These are phyloP conservation scores for Cenchrus americanus DNA, from an alignment of 176 grass and related monocot species.

Conservation along the genomic window DNA sequence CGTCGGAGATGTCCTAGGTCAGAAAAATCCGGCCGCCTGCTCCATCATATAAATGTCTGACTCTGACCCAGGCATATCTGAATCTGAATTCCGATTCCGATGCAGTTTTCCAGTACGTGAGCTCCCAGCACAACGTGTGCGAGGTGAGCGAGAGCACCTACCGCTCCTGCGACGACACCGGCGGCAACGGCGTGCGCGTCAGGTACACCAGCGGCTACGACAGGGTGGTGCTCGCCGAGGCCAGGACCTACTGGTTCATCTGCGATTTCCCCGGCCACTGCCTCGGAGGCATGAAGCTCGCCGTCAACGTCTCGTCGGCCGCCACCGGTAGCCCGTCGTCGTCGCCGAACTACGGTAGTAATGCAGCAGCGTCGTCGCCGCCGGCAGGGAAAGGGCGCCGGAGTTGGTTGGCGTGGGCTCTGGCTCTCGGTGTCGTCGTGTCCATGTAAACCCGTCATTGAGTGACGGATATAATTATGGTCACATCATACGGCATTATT, in stretches of 20 bases:
- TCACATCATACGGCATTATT: too few relatives aligned
- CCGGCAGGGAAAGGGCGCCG: background rate
- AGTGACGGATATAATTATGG: too few relatives aligned
- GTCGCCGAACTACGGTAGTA: background rate
- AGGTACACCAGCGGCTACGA: conserved; percentile 50
- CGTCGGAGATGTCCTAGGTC: conserved; percentile 52
- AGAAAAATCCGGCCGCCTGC: background rate
- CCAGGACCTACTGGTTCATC: conserved; percentile 58
- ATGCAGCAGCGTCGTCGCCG: background rate
- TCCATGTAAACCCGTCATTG: background rate
- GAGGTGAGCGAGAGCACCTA: conserved; percentile 53
- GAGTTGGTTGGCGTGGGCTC: background rate
- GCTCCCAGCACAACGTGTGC: conserved; percentile 54
- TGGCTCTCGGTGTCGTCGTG: conserved; percentile 5
- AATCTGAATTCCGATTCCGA: too few relatives aligned
- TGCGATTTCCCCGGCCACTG: conserved; percentile 56
- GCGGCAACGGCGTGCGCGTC: conserved; percentile 24
- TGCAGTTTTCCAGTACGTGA: conserved; percentile 59
- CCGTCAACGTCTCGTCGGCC: conserved; percentile 34
- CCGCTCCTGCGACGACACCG: conserved; percentile 48
- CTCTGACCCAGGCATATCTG: too few relatives aligned
- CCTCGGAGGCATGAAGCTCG: conserved; percentile 48
- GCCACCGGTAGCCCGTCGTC: background rate
- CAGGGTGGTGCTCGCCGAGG: conserved; percentile 42
- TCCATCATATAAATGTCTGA: too few relatives aligned